Conservation (phyloP, 2,329 filamentous ascomycete species). For the Leptographium procerum region DNA sequence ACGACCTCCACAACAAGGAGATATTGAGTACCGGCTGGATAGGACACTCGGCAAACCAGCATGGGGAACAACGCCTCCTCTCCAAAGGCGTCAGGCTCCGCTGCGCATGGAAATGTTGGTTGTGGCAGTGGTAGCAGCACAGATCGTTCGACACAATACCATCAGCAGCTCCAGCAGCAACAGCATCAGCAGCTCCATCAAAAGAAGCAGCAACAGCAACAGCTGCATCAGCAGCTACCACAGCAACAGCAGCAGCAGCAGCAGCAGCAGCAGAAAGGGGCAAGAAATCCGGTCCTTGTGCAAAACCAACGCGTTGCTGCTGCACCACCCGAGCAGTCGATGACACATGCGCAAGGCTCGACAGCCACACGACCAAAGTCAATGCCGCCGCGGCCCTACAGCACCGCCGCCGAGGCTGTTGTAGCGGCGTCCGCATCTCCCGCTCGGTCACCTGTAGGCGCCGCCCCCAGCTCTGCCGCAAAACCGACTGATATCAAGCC, state of each 20-base stretch:
- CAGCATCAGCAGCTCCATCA: slow-evolving; percentile 13
- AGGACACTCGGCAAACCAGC: slow-evolving; percentile 9
- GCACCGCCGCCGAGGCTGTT: background rate
- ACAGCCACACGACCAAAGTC: slow-evolving; percentile 18
- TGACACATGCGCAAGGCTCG: slow-evolving; percentile 48
- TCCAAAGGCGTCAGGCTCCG: slow-evolving; percentile 24
- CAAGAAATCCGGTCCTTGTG: slow-evolving; percentile 39
- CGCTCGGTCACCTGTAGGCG: slow-evolving; percentile 5
- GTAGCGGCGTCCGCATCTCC: slow-evolving; percentile 7
- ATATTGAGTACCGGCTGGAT: background rate
- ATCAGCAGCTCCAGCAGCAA: slow-evolving; percentile 15
- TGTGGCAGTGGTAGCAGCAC: slow-evolving; percentile 18
- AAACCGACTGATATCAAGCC: slow-evolving; percentile 24
- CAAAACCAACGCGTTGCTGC: slow-evolving; percentile 44
- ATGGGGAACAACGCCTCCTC: slow-evolving; percentile 36
- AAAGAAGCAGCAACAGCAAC: slow-evolving; percentile 15
- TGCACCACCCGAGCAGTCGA: slow-evolving; percentile 50
- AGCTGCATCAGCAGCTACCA: slow-evolving; percentile 13
- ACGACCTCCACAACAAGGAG: background rate
- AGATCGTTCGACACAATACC: slow-evolving; percentile 20
- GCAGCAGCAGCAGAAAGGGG: slow-evolving; percentile 12
- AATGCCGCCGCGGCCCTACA: background rate
- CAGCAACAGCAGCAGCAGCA: slow-evolving; percentile 15
- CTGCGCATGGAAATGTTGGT: slow-evolving; percentile 6
- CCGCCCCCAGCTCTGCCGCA: slow-evolving; percentile 3